phyloP scores from a whole-genome alignment of 768 basidiomycete genomes.

The Mycena capillaripes region DNA sequence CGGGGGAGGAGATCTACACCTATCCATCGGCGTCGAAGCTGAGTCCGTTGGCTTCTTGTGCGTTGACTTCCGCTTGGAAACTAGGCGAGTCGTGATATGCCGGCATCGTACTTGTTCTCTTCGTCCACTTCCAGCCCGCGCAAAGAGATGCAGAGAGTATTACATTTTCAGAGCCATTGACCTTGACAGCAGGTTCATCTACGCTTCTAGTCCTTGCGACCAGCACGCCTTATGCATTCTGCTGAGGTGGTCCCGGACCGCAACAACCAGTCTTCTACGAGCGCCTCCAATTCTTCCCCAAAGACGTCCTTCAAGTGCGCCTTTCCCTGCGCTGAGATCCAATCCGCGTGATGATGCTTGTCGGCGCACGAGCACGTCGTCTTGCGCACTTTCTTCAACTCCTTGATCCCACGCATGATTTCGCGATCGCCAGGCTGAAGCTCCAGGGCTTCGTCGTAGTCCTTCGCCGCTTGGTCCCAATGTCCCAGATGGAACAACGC shows the following conservation, averaged over 20 bases:
- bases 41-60: no score
- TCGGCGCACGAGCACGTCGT: background rate
- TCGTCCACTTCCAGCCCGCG: no score
- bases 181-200: no score
- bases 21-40: no score
- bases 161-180: no score
- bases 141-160: no score
- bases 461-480: conserved; percentile 19
- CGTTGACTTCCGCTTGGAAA: no score
- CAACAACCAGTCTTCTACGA: background rate
- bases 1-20: no score
- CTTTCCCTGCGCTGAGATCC: conserved; percentile 6
- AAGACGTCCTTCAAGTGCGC: background rate
- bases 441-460: conserved; percentile 15
- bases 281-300: background rate
- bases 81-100: no score
- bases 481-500: conserved; percentile 20
- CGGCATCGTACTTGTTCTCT: no score
- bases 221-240: background rate
- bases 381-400: conserved; percentile 23
- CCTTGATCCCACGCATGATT: conserved; percentile 9
- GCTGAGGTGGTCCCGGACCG: background rate
- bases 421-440: conserved; percentile 16
- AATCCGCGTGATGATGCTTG: background rate
- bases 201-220: no score